phyloP scores from a whole-genome alignment of 2,329 filamentous ascomycete genomes.

The Cladosporium velox region DNA sequence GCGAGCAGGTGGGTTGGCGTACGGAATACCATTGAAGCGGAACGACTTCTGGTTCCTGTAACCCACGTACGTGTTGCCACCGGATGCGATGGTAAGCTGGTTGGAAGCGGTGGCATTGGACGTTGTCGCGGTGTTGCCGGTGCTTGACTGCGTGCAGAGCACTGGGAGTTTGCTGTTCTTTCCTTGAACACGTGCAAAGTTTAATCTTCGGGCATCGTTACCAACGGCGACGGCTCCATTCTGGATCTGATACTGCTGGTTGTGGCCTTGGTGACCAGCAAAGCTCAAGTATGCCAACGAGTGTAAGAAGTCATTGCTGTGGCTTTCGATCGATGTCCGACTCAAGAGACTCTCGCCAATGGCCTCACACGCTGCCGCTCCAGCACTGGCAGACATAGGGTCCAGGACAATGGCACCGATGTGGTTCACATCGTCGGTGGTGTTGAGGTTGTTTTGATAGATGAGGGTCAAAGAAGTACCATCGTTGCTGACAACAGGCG shows the following conservation, averaged over 20 bases:
- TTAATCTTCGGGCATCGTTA: slow-evolving; percentile 34
- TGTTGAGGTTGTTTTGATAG: slow-evolving; percentile 59
- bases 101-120: slow-evolving; percentile 41
- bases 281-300: slow-evolving; percentile 51
- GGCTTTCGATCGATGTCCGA: slow-evolving; percentile 43
- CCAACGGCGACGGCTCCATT: slow-evolving; percentile 43
- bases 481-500: slow-evolving; percentile 35
- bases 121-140: slow-evolving; percentile 37
- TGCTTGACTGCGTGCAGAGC: slow-evolving; percentile 54
- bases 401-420: slow-evolving; percentile 55
- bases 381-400: slow-evolving; percentile 41
- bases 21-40: slow-evolving; percentile 51
- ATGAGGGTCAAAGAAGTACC: slow-evolving; percentile 52
- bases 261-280: slow-evolving; percentile 40
- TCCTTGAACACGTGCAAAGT: slow-evolving; percentile 36
- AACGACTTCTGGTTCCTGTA: slow-evolving; percentile 57
- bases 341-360: slow-evolving; percentile 53
- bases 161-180: slow-evolving; percentile 45
- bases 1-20: slow-evolving; percentile 45
- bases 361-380: slow-evolving; percentile 47
- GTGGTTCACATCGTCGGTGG: slow-evolving; percentile 55
- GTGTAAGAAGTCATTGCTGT: slow-evolving; percentile 49
- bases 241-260: slow-evolving; percentile 47
- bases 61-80: slow-evolving; percentile 51
- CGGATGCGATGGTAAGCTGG: slow-evolving; percentile 43